Conservation (phyloP, 345 rosid genomes). For the Turnera subulata region DNA sequence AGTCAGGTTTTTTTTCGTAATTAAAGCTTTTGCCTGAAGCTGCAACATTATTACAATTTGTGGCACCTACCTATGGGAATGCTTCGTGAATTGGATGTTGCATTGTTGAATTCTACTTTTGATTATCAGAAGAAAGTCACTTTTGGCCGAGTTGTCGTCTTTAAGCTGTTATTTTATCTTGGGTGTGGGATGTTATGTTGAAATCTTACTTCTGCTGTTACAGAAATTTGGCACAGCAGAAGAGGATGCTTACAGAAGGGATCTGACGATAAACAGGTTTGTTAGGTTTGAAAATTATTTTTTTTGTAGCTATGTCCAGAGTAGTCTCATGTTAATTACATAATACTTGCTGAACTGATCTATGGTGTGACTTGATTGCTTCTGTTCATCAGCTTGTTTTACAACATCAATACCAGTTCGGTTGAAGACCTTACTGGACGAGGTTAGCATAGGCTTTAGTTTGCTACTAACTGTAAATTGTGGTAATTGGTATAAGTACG, state of each 20-base stretch:
- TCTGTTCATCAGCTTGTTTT: constrained; percentile 66
- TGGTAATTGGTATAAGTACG: too few species aligned
- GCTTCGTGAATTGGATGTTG: too few species aligned
- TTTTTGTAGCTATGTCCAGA: not conserved
- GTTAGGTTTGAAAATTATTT: not conserved
- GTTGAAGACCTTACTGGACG: constrained; percentile 87
- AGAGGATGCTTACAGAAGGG: constrained; percentile 93
- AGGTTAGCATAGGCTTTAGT: constrained; percentile 41
- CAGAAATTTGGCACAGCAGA: constrained; percentile 93
- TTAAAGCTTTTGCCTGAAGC: too few species aligned
- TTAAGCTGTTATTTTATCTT: not conserved
- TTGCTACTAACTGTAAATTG: constrained; percentile 5
- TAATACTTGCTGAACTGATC: not conserved
- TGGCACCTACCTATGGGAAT: too few species aligned
- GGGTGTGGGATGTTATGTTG: not conserved
- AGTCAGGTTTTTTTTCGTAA: too few species aligned
- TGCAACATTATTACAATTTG: too few species aligned
- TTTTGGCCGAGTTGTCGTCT: not conserved
- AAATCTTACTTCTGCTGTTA: constrained; percentile 2
- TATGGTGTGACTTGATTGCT: constrained; percentile 13
- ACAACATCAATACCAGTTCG: constrained; percentile 64
- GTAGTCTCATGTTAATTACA: not conserved
- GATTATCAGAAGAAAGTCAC: not conserved
- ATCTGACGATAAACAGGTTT: constrained; percentile 92
- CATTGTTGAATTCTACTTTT: too few species aligned